Evolutionary conservation across 2,329 filamentous ascomycete genomes (phyloP), one percentile per base, ranked within the genome.

Genomic region (Aureobasidium sp.): DNA sequence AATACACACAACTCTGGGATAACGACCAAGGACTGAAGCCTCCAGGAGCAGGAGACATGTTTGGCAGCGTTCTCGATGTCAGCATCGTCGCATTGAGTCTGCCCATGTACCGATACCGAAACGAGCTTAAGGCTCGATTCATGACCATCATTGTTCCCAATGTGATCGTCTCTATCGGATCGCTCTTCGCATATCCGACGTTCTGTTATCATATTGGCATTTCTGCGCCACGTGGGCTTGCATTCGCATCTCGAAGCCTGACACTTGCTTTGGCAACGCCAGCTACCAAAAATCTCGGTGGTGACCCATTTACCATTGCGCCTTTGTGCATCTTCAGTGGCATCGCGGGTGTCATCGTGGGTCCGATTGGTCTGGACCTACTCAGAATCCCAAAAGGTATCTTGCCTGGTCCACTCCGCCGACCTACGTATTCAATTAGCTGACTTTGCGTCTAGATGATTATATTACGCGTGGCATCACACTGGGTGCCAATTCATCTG

Each of bases 401-500:
- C 29, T 26, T 8, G 8, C 6, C 15, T 44, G 5, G 13, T 1
- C 26, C 17, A 13, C 27, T 2, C 12, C 6, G 8, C 26, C 3
- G 26, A 3, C 2, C 5, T 15, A 12, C 41, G n/a, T 6, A 5
- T 7, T 10, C 6, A 9, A 42, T n/a, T 26, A 10, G 29, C 27
- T 50, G 44, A 51, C n/a, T 34, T 9, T 32, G 7, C 29, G 20
- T 53, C 2, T 52, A 80, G 83, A 86, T 66, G 84, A 86, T 70
- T 87, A 86, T 64, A 82, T 86, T 37, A 85, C 83, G 1, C 74
- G 82, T n/a, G 84, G 84, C 10, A 82, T 87, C 4, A 82, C 82
- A 1, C 70, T 86, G n/a, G 83, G 84, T 4, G 81, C 80, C 1
- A 86, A 85, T 68, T 84, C 82, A 0, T 82, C 80, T 4, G 84